phyloP scores from a whole-genome alignment of 208 protist species.

The Leptomonas seymouri region DNA sequence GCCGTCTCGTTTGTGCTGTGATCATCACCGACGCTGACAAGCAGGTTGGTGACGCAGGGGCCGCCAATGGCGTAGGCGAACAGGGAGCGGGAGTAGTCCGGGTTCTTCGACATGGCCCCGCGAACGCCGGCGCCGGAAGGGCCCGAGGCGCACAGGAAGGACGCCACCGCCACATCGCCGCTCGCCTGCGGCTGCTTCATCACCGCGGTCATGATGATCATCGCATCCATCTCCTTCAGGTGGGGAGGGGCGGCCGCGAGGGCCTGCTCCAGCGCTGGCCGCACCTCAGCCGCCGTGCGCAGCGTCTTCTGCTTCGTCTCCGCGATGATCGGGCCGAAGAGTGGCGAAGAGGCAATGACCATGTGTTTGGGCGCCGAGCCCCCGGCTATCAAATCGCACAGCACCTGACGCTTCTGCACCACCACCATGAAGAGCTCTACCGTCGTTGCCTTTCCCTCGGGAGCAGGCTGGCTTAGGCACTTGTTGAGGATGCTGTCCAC shows the following conservation, averaged over 20 bases:
- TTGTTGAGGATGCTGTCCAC: slow-evolving; percentile 33
- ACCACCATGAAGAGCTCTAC: slow-evolving; percentile 58
- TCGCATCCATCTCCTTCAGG: slow-evolving; percentile 27
- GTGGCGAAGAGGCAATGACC: slow-evolving; percentile 47
- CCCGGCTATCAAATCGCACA: slow-evolving; percentile 49
- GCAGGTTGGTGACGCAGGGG: slow-evolving; percentile 43
- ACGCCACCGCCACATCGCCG: slow-evolving; percentile 51
- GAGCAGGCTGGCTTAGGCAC: slow-evolving; percentile 19
- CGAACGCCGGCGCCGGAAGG: slow-evolving; percentile 29
- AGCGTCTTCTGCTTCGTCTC: slow-evolving; percentile 28
- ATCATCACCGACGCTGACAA: slow-evolving; percentile 44
- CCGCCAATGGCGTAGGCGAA: slow-evolving; percentile 62
- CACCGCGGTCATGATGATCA: slow-evolving; percentile 49
- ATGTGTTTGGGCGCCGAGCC: slow-evolving; percentile 30
- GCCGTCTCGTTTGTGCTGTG: slow-evolving; percentile 15
- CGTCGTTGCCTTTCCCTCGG: slow-evolving; percentile 18
- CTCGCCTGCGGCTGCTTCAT: slow-evolving; percentile 44
- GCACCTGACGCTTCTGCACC: slow-evolving; percentile 50
- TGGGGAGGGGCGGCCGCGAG: slow-evolving; percentile 26
- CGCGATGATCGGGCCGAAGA: slow-evolving; percentile 49
- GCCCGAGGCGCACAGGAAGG: slow-evolving; percentile 39
- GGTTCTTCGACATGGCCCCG: slow-evolving; percentile 38
- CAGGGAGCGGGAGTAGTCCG: slow-evolving; percentile 50
- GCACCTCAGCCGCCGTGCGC: slow-evolving; percentile 16
- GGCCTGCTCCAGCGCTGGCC: slow-evolving; percentile 30